A percentile compares a stretch with the other conserved stretches of the same genome.
These are phyloP conservation scores for Ormosia semicastrata DNA, from an alignment of 306 rosid genomes.

Conservation along the genomic window DNA sequence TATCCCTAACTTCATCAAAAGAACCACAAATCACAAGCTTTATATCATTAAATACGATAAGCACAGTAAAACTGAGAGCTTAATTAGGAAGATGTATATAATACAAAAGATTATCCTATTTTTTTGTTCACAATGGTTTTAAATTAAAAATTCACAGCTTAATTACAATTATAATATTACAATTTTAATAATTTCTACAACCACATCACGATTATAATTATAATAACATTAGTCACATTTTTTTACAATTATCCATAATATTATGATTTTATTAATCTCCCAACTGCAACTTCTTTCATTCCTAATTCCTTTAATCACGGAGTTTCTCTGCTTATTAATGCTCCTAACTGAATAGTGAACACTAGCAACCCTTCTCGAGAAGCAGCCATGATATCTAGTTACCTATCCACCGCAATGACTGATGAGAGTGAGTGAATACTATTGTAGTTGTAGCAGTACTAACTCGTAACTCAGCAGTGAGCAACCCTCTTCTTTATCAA, in stretches of 20 bases:
- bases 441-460: neutral
- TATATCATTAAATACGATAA: too few species aligned
- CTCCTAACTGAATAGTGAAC: neutral
- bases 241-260: too few species aligned
- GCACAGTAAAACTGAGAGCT: neutral
- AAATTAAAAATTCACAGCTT: too few species aligned
- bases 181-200: too few species aligned
- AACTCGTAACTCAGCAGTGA: neutral
- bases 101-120: too few species aligned
- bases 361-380: neutral
- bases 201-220: too few species aligned
- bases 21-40: neutral
- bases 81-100: neutral
- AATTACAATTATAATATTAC: too few species aligned
- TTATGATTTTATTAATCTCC: too few species aligned
- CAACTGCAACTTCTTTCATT: too few species aligned
- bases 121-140: too few species aligned
- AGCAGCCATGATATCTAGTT: neutral
- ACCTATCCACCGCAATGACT: neutral
- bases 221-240: too few species aligned
- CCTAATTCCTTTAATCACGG: conserved; percentile 26
- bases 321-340: neutral
- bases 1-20: neutral
- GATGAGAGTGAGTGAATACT: neutral
- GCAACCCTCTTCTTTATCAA: conserved; percentile 19